phyloP scores from a whole-genome alignment of 805 yeast species.

The Cyberlindnera veronae region DNA sequence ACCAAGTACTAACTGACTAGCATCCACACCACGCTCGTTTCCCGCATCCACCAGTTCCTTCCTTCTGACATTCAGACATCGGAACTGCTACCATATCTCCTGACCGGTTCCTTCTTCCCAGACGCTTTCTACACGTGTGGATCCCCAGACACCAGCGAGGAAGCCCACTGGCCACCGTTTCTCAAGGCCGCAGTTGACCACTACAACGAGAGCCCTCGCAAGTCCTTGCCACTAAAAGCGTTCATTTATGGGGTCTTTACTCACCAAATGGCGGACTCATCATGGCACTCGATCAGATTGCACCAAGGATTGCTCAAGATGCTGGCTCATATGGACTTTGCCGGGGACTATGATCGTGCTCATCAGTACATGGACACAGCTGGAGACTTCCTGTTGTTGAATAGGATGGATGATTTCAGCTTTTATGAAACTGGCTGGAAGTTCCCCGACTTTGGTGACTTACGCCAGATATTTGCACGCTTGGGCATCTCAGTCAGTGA shows the following conservation, averaged over 20 bases:
- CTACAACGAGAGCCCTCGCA: constrained; percentile 29
- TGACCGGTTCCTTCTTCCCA: constrained; percentile 66
- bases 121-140: constrained; percentile 65
- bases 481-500: constrained; percentile 34
- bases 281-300: constrained; percentile 63
- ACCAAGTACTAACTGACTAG: no score
- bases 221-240: constrained; percentile 40
- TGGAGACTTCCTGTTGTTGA: constrained; percentile 54
- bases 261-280: constrained; percentile 61
- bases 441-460: constrained; percentile 38
- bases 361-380: constrained; percentile 58
- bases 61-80: constrained; percentile 31
- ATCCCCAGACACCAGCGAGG: constrained; percentile 51
- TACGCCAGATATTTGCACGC: constrained; percentile 36
- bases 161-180: constrained; percentile 70
- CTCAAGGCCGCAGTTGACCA: constrained; percentile 42
- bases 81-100: constrained; percentile 30
- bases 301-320: constrained; percentile 52
- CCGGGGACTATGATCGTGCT: constrained; percentile 44
- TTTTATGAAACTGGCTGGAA: constrained; percentile 35
- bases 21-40: constrained; percentile 35
- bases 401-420: constrained; percentile 30
- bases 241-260: constrained; percentile 56
- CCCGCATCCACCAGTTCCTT: constrained; percentile 29
- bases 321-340: constrained; percentile 51